A percentile compares a stretch with the other conserved stretches of the same genome.
Conservation (phyloP, 2,329 filamentous ascomycete species). For the Camillea tinctor region DNA sequence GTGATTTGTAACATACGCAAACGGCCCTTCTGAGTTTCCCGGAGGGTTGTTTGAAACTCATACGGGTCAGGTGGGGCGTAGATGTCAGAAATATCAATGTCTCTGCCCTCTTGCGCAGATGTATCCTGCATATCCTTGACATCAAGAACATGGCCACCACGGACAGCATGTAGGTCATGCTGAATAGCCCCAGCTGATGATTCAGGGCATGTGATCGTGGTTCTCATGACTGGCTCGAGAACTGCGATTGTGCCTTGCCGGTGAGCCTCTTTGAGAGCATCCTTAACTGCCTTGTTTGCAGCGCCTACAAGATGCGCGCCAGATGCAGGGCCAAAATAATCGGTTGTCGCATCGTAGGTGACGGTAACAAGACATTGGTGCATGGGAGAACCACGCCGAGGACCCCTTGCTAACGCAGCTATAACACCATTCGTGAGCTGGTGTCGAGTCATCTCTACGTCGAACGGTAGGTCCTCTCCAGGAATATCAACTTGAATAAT, state of each 20-base stretch:
- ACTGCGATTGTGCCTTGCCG: constrained; percentile 58
- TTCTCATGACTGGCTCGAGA: constrained; percentile 93
- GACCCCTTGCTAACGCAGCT: constrained; percentile 82
- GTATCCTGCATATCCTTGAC: constrained; percentile 68
- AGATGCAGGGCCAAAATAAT: constrained; percentile 65
- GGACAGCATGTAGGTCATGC: constrained; percentile 72
- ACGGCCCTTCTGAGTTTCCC: constrained; percentile 46
- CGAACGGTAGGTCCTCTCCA: constrained; percentile 41
- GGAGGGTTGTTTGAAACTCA: constrained; percentile 57
- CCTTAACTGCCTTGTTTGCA: constrained; percentile 61
- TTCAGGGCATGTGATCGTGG: constrained; percentile 83
- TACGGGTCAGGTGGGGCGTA: constrained; percentile 89
- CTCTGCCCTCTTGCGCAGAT: constrained; percentile 54
- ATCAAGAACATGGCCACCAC: constrained; percentile 74
- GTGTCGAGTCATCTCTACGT: constrained; percentile 50
- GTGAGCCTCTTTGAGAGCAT: constrained; percentile 64
- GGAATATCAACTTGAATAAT: constrained; percentile 55
- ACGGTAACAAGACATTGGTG: constrained; percentile 73
- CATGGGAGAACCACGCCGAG: constrained; percentile 75
- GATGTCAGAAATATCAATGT: constrained; percentile 70
- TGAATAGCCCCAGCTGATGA: constrained; percentile 76
- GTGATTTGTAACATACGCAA: constrained; percentile 64
- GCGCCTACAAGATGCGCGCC: constrained; percentile 68
- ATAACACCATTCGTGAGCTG: constrained; percentile 76
- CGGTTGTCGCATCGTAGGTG: constrained; percentile 61